A percentile compares a stretch with the other conserved stretches of the same genome.
Evolutionary conservation across 495 filamentous ascomycete species (phyloP).

Genomic region (Aspergillus leporis): DNA sequence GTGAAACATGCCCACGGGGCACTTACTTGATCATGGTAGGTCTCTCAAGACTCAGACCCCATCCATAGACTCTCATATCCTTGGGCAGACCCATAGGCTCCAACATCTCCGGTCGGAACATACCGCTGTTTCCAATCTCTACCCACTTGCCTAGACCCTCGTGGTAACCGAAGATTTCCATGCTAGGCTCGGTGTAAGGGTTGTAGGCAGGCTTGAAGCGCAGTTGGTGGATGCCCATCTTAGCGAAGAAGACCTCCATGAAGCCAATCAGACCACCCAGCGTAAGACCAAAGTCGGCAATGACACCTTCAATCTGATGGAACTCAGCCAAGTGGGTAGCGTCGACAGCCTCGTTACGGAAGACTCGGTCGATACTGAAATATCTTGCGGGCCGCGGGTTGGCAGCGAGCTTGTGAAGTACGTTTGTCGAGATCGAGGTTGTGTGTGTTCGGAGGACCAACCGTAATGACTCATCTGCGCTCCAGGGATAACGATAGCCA

Average conservation of each 20-base stretch:
- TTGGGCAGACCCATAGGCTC: constrained; percentile 86
- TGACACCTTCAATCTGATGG: constrained; percentile 97
- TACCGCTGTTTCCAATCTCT: constrained; percentile 96
- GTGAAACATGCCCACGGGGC: not conserved
- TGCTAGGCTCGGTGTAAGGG: constrained; percentile 94
- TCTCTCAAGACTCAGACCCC: constrained; percentile 85
- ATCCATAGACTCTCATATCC: constrained; percentile 87
- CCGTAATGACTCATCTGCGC: constrained; percentile 79
- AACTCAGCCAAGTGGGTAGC: constrained; percentile 97
- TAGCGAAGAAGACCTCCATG: constrained; percentile 93
- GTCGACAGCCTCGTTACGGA: constrained; percentile 94
- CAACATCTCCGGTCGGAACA: constrained; percentile 98
- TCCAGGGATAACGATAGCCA: constrained; percentile 94
- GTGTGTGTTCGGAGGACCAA: constrained; percentile 96
- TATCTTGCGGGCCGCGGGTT: constrained; percentile 82
- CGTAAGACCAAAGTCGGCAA: constrained; percentile 90
- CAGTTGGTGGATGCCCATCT: constrained; percentile 88
- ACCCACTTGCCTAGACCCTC: constrained; percentile 87
- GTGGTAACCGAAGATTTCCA: constrained; percentile 96
- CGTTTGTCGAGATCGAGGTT: constrained; percentile 82
- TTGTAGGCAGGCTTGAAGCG: constrained; percentile 99
- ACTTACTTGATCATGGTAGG: constrained; percentile 96
- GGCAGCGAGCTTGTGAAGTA: constrained; percentile 85
- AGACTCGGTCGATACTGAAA: constrained; percentile 97
- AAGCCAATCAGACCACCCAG: constrained; percentile 94